Evolutionary conservation across 2,329 filamentous ascomycete genomes (phyloP).

Genomic region (Alternaria gaisen): DNA sequence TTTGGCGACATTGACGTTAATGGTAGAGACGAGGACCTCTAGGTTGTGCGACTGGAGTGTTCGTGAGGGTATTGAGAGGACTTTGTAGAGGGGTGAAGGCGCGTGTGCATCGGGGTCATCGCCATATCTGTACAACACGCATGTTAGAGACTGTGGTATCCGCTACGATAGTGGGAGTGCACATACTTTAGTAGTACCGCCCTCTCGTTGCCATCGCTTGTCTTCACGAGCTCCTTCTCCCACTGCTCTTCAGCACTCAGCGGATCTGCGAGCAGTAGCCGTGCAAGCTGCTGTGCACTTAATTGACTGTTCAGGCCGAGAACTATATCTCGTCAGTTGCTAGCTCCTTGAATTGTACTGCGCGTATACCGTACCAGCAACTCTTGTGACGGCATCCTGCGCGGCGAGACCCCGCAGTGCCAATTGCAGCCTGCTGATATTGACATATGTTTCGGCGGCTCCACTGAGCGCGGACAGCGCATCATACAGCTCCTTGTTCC

Average conservation of each 20-base stretch:
- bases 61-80: conserved; percentile 70
- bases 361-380: conserved; percentile 60
- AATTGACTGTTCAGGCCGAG: conserved; percentile 60
- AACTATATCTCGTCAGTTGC: conserved; percentile 50
- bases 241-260: conserved; percentile 53
- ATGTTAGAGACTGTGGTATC: conserved; percentile 22
- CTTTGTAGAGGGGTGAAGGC: conserved; percentile 64
- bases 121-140: conserved; percentile 58
- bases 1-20: conserved; percentile 56
- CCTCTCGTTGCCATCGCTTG: conserved; percentile 42
- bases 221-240: conserved; percentile 54
- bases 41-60: conserved; percentile 68
- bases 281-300: conserved; percentile 71
- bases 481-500: conserved; percentile 65
- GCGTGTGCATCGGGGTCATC: conserved; percentile 58
- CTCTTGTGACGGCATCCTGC: conserved; percentile 61
- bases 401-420: conserved; percentile 71
- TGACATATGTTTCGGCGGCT: conserved; percentile 68
- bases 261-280: conserved; percentile 63
- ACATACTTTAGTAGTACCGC: conserved; percentile 54
- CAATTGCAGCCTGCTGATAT: conserved; percentile 75
- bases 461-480: conserved; percentile 69
- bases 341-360: background rate
- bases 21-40: conserved; percentile 68
- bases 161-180: background rate